Conservation (phyloP, 225 moss, liverwort and hornwort species). For the Straminergon stramineum region DNA sequence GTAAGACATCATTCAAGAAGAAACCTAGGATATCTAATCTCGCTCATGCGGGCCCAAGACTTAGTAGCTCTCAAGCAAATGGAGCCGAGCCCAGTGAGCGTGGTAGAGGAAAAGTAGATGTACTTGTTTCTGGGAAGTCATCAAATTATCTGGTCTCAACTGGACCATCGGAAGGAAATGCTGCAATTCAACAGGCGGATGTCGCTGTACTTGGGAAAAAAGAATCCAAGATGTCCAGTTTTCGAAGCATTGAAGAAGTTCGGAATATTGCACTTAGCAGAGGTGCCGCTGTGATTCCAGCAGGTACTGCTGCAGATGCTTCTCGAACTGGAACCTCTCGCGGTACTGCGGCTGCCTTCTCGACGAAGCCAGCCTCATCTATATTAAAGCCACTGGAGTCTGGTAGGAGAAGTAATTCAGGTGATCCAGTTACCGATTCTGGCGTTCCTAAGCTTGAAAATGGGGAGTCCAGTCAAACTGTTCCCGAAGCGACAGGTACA, state of each 20-base stretch:
- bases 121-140: background rate
- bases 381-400: background rate
- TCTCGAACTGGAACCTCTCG: background rate
- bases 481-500: background rate
- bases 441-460: background rate
- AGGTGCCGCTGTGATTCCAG: background rate
- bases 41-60: background rate
- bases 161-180: background rate
- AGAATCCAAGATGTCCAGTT: background rate
- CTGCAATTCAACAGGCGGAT: background rate
- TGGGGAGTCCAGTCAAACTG: background rate
- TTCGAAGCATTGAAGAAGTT: background rate
- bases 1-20: slow-evolving; percentile 4
- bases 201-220: background rate
- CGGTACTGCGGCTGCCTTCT: background rate
- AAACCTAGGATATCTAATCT: background rate
- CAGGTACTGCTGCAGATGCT: background rate
- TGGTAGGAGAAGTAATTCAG: background rate
- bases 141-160: background rate
- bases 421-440: background rate
- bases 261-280: background rate
- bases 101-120: background rate
- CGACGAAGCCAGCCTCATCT: background rate
- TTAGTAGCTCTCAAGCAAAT: background rate
- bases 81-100: background rate